phyloP scores from a whole-genome alignment of 1,284 basidiomycete genomes.

The Tetrapyrgos nigripes region DNA sequence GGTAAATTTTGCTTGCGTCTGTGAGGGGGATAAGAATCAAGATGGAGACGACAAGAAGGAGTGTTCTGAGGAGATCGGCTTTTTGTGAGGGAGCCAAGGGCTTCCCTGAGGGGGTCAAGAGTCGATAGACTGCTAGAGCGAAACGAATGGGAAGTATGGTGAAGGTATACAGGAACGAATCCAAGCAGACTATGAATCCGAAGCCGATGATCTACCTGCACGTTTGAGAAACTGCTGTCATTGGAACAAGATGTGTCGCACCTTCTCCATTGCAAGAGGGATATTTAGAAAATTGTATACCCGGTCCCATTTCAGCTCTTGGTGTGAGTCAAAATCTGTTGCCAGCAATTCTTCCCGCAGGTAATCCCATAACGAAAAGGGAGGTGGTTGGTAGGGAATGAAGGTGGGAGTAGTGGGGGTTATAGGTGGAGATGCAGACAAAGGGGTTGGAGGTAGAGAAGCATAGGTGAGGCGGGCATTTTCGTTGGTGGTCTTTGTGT shows the following conservation, averaged over 20 bases:
- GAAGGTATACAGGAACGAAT: slow-evolving; percentile 98
- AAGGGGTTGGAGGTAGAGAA: slow-evolving; percentile 75
- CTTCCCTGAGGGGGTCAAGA: slow-evolving; percentile 45
- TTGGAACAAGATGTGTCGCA: slow-evolving; percentile 34
- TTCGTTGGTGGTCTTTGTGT: neutral
- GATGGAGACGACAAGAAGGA: slow-evolving; percentile 82
- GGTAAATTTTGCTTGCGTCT: slow-evolving; percentile 98
- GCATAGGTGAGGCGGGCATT: slow-evolving; percentile 54
- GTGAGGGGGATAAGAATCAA: slow-evolving; percentile 83
- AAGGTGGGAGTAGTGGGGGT: slow-evolving; percentile 27
- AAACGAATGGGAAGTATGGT: slow-evolving; percentile 96
- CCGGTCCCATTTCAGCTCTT: slow-evolving; percentile 96
- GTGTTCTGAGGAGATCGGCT: slow-evolving; percentile 85
- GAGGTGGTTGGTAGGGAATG: slow-evolving; percentile 33
- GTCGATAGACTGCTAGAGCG: slow-evolving; percentile 67
- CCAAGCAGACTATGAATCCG: slow-evolving; percentile 93
- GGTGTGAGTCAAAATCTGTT: slow-evolving; percentile 91
- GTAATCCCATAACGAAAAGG: slow-evolving; percentile 93
- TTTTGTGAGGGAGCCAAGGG: slow-evolving; percentile 87
- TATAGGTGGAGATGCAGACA: slow-evolving; percentile 43
- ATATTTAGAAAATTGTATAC: slow-evolving; percentile 97
- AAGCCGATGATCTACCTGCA: slow-evolving; percentile 83
- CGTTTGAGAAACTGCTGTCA: neutral
- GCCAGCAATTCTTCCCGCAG: slow-evolving; percentile 86
- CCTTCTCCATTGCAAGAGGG: slow-evolving; percentile 94